Conservation (phyloP, 164 flowering plant genomes). For the Warburgia ugandensis region DNA sequence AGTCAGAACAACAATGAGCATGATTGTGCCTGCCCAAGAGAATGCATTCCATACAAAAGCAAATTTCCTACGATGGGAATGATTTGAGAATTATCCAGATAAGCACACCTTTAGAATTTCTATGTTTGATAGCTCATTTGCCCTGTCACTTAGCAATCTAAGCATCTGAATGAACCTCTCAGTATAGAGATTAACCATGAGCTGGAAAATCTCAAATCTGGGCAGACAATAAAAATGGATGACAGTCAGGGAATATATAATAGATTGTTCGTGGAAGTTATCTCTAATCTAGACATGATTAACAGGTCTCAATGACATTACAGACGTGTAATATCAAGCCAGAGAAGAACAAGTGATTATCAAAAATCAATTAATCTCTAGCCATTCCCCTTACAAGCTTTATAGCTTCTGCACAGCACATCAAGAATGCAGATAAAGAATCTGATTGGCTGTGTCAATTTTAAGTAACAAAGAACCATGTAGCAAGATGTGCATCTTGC, state of each 20-base stretch:
- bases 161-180: slow-evolving; percentile 99
- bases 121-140: slow-evolving; percentile 73
- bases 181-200: slow-evolving; percentile 96
- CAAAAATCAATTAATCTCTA: neutral
- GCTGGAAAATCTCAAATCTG: slow-evolving; percentile 98
- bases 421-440: neutral
- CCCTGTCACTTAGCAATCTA: slow-evolving; percentile 88
- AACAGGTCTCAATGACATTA: neutral
- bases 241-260: neutral
- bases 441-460: no score
- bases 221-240: slow-evolving; percentile 9
- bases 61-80: slow-evolving; percentile 1
- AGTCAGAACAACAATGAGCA: no score
- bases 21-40: no score
- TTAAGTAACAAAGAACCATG: no score
- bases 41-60: neutral
- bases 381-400: neutral
- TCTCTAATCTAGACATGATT: neutral
- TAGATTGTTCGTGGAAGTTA: neutral
- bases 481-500: no score
- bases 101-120: slow-evolving; percentile 83
- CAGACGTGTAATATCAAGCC: neutral
- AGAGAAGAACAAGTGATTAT: neutral
- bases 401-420: no score
- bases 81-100: neutral